Evolutionary conservation across 257 asterid genomes (phyloP).

Genomic region (Osmanthus fragrans): DNA sequence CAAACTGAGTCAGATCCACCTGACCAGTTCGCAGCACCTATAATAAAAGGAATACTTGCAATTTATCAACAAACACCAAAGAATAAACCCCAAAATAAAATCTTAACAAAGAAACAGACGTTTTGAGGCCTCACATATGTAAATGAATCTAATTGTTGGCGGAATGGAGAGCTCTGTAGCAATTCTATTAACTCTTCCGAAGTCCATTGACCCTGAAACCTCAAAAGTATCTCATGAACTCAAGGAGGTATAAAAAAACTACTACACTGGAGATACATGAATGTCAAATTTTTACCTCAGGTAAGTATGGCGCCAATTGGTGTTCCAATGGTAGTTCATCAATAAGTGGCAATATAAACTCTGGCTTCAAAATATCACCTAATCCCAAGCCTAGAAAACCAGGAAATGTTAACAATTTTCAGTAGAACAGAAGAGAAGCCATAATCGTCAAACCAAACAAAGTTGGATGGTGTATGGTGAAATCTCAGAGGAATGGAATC

Average conservation of each 20-base stretch:
- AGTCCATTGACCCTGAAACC: slow-evolving; percentile 77
- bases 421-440: slow-evolving; percentile 14
- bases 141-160: slow-evolving; percentile 94
- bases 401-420: slow-evolving; percentile 23
- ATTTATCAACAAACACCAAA: slow-evolving; percentile 5
- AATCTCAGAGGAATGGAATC: slow-evolving; percentile 1
- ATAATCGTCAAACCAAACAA: slow-evolving; percentile 8
- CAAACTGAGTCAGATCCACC: slow-evolving; percentile 83
- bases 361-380: slow-evolving; percentile 95
- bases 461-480: neutral
- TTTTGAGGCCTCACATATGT: slow-evolving; percentile 62
- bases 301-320: slow-evolving; percentile 69
- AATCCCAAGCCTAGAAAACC: slow-evolving; percentile 71
- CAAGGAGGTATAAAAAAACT: slow-evolving; percentile 21
- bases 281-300: slow-evolving; percentile 56
- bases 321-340: slow-evolving; percentile 66
- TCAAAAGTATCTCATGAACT: slow-evolving; percentile 17
- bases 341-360: slow-evolving; percentile 61
- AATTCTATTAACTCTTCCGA: slow-evolving; percentile 75
- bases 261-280: slow-evolving; percentile 4
- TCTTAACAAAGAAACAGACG: slow-evolving; percentile 2
- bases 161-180: slow-evolving; percentile 91
- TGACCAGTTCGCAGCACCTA: slow-evolving; percentile 96
- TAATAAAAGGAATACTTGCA: slow-evolving; percentile 22
- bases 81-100: slow-evolving; percentile 9